Base-by-base conservation (phyloP, 331 rosid genomes). In the Malus hybrid region DNA sequence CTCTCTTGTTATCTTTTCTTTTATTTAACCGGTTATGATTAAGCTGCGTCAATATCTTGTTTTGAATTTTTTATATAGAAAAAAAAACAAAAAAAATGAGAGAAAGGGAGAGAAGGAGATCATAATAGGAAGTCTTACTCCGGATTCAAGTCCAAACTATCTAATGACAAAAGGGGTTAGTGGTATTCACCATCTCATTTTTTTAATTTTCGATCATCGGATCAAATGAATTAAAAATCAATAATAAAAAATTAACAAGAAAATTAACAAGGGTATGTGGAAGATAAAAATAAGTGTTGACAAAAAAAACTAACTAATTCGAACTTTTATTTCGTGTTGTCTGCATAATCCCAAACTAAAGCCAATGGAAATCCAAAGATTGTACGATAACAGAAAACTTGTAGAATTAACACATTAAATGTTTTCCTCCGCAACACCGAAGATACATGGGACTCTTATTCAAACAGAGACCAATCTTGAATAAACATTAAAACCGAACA, bases 381-480 rank as follows among this genome's bases (percentile, higher is more conserved):
- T 3, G 18, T 61, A 16, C 2, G 12, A 24, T 16, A 39, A 65
- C 10, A 39, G 7, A 16, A 18, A 61, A 14, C 50, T 72, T 27
- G 32, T 19, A 32, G 56, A 31, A 39, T n/a, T 60, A 22, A 59
- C 24, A 13, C 33, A 24, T 57, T 5, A 36, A 56, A 65, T 2
- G 34, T 7, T 10, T 42, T 20, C 6, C 13, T 44, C 69, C 52
- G 33, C 33, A 68, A 34, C 28, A 77, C 77, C 75, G 48, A 16
- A 76, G 70, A 78, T 9, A 57, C 75, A 79, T 27, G 72, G 72
- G 72, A 88, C 83, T 33, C 79, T 84, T 88, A 86, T 86, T 87
- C 24, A 72, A 77, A 65, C 82, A 55, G 31, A 55, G 48, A 63
- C 65, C 39, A 67, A 18, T 39, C 39, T 11, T 27, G 42, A 70